Percentiles rank a stretch among this genome's conserved stretches.
Conservation (phyloP, 768 basidiomycete species). For the Suillus plorans region DNA sequence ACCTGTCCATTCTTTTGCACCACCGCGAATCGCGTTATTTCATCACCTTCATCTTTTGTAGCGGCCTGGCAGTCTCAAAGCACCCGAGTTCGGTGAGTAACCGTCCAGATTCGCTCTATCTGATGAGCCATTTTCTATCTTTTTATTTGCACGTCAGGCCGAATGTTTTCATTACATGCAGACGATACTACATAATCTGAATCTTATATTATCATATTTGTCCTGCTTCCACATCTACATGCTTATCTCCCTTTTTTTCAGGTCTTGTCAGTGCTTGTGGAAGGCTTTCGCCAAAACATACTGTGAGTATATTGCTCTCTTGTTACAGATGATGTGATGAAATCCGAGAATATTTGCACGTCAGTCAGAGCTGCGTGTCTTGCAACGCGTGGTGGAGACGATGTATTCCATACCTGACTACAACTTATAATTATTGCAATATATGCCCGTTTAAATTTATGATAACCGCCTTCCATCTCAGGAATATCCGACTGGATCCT, state of each 20-base stretch:
- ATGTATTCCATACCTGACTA: conserved; percentile 45
- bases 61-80: neutral
- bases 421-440: neutral
- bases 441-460: neutral
- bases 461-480: neutral
- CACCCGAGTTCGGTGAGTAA: conserved; percentile 1
- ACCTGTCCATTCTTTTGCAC: conserved; percentile 1
- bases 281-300: neutral
- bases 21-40: neutral
- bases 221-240: neutral
- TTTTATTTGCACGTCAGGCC: conserved; percentile 49
- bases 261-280: neutral
- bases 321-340: conserved; percentile 37
- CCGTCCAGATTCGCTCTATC: neutral
- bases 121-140: conserved; percentile 5
- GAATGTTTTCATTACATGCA: conserved; percentile 24
- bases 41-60: neutral
- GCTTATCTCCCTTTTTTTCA: neutral
- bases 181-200: conserved; percentile 11
- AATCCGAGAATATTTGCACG: conserved; percentile 54
- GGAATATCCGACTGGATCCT: neutral
- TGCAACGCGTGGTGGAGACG: conserved; percentile 36
- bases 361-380: conserved; percentile 49
- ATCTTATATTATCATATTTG: neutral
- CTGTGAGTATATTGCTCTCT: conserved; percentile 1